phyloP scores from a whole-genome alignment of 192 early-diverging fungal species.

The Umbelopsis isabellina region DNA sequence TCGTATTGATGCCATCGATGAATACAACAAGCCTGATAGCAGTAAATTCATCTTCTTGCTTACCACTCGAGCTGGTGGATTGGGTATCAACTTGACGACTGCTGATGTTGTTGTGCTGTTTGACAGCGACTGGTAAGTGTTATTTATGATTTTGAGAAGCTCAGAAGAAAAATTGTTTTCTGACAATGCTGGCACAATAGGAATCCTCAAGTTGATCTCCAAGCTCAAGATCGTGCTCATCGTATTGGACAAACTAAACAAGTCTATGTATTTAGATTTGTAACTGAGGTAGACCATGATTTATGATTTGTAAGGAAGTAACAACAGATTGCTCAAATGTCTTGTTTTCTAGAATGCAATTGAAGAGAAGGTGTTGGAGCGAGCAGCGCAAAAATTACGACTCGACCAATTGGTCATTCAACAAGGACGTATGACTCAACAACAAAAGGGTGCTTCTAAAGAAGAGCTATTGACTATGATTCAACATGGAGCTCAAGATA shows the following conservation, averaged over 20 bases:
- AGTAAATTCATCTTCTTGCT: conserved; percentile 95
- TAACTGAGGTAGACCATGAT: conserved; percentile 72
- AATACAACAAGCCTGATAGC: conserved; percentile 88
- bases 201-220: conserved; percentile 88
- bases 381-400: conserved; percentile 95
- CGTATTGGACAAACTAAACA: conserved; percentile 99
- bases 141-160: background rate
- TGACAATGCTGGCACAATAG: conserved; percentile 21
- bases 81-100: conserved; percentile 96
- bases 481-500: conserved; percentile 90
- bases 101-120: conserved; percentile 97
- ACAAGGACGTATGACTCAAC: conserved; percentile 83
- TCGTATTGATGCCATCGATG: conserved; percentile 90
- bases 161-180: background rate
- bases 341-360: conserved; percentile 71
- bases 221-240: conserved; percentile 98
- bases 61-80: conserved; percentile 95
- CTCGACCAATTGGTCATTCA: conserved; percentile 99
- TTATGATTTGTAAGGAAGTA: background rate
- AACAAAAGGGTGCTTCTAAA: conserved; percentile 72
- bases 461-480: conserved; percentile 96
- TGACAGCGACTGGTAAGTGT: conserved; percentile 86
- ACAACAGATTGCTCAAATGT: background rate
- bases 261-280: conserved; percentile 94
- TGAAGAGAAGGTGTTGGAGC: conserved; percentile 97